Percentiles rank a stretch among this genome's conserved stretches.
phyloP scores from a whole-genome alignment of 192 early-diverging fungal genomes.

The Podila epigama region DNA sequence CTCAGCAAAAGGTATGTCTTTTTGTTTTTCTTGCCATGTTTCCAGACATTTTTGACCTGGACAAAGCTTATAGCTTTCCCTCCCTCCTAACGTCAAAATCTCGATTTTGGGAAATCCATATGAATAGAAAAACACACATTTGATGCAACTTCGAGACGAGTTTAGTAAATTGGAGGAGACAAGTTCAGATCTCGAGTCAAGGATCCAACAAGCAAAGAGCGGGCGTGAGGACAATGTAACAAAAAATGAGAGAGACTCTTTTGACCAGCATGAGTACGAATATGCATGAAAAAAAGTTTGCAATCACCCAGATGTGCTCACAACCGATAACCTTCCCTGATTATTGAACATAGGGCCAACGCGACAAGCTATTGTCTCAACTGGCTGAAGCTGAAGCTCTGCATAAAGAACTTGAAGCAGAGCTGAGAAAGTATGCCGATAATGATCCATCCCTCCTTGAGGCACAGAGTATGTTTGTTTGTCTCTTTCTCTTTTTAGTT shows the following conservation, averaged over 20 bases:
- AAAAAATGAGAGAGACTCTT: background rate
- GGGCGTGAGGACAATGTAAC: constrained; percentile 75
- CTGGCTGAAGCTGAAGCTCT: constrained; percentile 58
- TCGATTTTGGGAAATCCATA: background rate
- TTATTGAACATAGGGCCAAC: constrained; percentile 58
- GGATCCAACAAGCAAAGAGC: constrained; percentile 56
- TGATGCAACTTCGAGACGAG: constrained; percentile 59
- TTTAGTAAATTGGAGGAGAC: constrained; percentile 53
- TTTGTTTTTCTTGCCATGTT: background rate
- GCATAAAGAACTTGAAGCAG: constrained; percentile 52
- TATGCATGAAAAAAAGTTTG: background rate
- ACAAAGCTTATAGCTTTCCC: background rate
- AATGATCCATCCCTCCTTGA: constrained; percentile 78
- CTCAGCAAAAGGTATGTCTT: constrained; percentile 56
- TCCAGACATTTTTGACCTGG: constrained; percentile 5
- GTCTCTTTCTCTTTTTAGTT: background rate
- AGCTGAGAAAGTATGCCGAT: constrained; percentile 74
- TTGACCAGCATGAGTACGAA: background rate
- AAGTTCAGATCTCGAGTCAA: constrained; percentile 52
- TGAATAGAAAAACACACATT: constrained; percentile 56
- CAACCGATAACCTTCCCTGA: background rate
- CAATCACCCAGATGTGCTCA: background rate
- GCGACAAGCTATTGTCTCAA: constrained; percentile 56
- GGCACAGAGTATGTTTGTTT: constrained; percentile 59
- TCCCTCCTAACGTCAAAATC: background rate